Evolutionary conservation across 192 early-diverging fungal species (phyloP), one percentile per base, ranked within the genome.

Genomic region (Entophlyctis helioformis): DNA sequence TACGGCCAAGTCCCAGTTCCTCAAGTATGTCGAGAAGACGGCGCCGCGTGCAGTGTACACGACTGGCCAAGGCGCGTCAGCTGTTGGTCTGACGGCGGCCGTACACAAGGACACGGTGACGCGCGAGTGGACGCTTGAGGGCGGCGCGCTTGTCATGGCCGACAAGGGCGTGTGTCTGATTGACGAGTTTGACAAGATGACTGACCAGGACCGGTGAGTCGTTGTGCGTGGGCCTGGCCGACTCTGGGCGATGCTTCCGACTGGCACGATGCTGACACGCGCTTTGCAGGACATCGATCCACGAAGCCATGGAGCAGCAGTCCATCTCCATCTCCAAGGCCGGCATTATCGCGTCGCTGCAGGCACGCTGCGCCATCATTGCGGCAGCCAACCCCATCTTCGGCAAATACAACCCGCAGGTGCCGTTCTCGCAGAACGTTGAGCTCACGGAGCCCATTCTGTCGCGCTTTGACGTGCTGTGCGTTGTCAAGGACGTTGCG

Each of bases 361-460:
- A 85, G 4, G 85, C 86, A 3, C 78, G 88, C 24, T 80, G 83
- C 43, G 80, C 85, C 40, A 83, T 91, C 20, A 84, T 91, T 57
- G 87, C 89, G 1, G 84, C 89, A 0, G 89, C 89, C 5, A 92
- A 92, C 44, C 89, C 89, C 2, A 78, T 82, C 20, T 78, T 81
- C 15, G 89, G 89, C 5, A 81, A 83, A 44, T 92, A 92, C 74
- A 86, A 89, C 41, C 50, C 87, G n/a, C 80, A 85, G 32, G 74
- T 94, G 18, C 83, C 91, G 0, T 93, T 98, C 46, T 87, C 87
- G 28, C 83, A 91, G 59, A 98, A 98, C 53, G 95, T 98, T 18
- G 91, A 98, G 61, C 66, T 98, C 50, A 98, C 95, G 0, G 95
- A 98, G 54, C 95, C 95, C 15, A 98, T 98, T 53, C 55, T 98